Conservation (phyloP, 2,329 filamentous ascomycete species). For the Dactylonectria estremocensis region DNA sequence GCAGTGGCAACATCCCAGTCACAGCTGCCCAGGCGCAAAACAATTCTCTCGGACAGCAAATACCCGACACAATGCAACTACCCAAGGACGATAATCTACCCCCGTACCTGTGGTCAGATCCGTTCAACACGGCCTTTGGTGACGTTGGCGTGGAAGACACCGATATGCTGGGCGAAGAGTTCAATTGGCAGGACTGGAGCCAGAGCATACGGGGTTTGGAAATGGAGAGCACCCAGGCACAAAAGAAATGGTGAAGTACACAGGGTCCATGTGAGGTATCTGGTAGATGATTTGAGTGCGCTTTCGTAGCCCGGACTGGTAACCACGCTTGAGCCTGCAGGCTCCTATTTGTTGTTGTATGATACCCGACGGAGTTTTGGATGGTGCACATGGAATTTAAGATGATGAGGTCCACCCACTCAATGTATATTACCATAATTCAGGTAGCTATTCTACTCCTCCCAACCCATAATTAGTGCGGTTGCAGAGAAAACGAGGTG, state of each 20-base stretch:
- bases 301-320: constrained; percentile 15
- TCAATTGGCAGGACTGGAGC: constrained; percentile 67
- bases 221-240: constrained; percentile 48
- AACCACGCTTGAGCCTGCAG: neutral
- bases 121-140: constrained; percentile 51
- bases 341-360: constrained; percentile 37
- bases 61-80: constrained; percentile 36
- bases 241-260: constrained; percentile 41
- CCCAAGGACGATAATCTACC: constrained; percentile 55
- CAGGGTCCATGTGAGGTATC: constrained; percentile 2
- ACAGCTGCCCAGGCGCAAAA: constrained; percentile 29
- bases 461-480: neutral
- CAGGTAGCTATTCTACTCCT: constrained; percentile 6
- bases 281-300: constrained; percentile 6
- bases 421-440: constrained; percentile 5
- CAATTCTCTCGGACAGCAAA: constrained; percentile 35
- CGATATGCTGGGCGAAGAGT: constrained; percentile 60
- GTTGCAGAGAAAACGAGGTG: neutral
- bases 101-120: constrained; percentile 60
- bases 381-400: constrained; percentile 29
- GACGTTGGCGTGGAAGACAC: constrained; percentile 51
- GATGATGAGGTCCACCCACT: constrained; percentile 38
- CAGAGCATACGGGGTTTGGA: constrained; percentile 59
- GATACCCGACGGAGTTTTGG: constrained; percentile 43
- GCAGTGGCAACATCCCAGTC: neutral